These are phyloP conservation scores for Arthroderma sp. DNA, from an alignment of 2,329 filamentous ascomycete species.

Conservation along the genomic window DNA sequence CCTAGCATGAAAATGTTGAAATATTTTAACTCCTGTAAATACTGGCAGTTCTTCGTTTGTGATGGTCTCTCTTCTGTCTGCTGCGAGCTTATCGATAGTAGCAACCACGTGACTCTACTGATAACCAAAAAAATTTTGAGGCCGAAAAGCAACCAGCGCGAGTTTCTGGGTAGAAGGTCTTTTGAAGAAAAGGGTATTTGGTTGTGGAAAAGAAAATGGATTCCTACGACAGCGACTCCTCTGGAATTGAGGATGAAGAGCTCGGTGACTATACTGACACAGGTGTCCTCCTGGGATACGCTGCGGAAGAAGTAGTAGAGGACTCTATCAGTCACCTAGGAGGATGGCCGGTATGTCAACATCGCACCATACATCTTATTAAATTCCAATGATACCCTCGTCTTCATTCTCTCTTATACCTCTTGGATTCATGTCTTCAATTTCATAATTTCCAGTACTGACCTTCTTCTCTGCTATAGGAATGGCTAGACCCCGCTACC, in stretches of 20 bases:
- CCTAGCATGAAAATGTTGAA: not conserved
- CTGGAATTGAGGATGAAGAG: constrained; percentile 51
- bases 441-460: not conserved
- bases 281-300: constrained; percentile 80
- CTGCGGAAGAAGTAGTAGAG: constrained; percentile 62
- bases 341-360: constrained; percentile 59
- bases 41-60: not conserved
- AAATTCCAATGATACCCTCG: not conserved
- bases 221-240: constrained; percentile 77
- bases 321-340: constrained; percentile 82
- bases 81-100: too few species aligned
- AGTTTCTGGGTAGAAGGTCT: not conserved
- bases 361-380: not conserved
- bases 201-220: constrained; percentile 24
- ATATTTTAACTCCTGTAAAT: not conserved
- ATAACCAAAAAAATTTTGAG: constrained; percentile 3
- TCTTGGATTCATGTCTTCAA: not conserved
- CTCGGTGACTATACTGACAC: constrained; percentile 42
- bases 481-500: constrained; percentile 64
- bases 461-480: constrained; percentile 37
- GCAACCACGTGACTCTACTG: not conserved
- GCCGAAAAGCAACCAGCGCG: not conserved
- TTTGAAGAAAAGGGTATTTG: not conserved
- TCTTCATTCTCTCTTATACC: not conserved
- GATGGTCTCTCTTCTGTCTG: not conserved